These are phyloP conservation scores for Pseudognaphalium luteoalbum DNA, from an alignment of 129 eudicot species.

Conservation along the genomic window DNA sequence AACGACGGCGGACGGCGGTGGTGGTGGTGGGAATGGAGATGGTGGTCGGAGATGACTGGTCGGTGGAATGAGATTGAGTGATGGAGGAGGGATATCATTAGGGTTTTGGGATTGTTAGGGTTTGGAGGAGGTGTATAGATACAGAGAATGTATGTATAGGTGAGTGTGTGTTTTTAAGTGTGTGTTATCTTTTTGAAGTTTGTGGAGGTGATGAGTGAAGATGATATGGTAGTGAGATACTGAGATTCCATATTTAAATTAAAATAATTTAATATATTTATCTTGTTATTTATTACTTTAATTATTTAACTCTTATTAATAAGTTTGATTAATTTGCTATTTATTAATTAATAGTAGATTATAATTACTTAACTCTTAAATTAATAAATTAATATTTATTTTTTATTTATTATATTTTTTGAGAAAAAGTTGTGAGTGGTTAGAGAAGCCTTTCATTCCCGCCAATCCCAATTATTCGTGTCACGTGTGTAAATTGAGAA, in stretches of 20 bases:
- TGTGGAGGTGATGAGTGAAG: conserved; percentile 5
- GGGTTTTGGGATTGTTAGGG: conserved; percentile 5
- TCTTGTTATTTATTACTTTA: not conserved
- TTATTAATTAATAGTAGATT: too few species aligned
- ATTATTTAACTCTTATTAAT: too few species aligned
- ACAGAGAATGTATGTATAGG: not conserved
- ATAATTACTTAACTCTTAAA: too few species aligned
- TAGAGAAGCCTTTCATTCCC: too few species aligned
- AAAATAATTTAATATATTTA: not conserved
- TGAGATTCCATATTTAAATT: too few species aligned
- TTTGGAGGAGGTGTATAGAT: not conserved
- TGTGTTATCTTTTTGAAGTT: conserved; percentile 11
- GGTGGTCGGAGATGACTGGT: conserved; percentile 14
- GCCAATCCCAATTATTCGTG: too few species aligned
- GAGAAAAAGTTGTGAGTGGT: too few species aligned
- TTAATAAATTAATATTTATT: not conserved
- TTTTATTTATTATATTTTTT: not conserved
- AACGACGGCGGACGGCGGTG: conserved; percentile 33
- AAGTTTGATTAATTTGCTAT: too few species aligned
- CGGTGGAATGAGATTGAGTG: conserved; percentile 37
- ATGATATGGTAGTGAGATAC: not conserved
- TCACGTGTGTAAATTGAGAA: too few species aligned
- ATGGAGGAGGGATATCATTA: conserved; percentile 32
- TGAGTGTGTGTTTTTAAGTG: not conserved
- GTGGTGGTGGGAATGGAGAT: conserved; percentile 18